Evolutionary conservation across 2,329 filamentous ascomycete species (phyloP), one percentile per base, ranked within the genome.

Genomic region (Tolypocladium sp.): DNA sequence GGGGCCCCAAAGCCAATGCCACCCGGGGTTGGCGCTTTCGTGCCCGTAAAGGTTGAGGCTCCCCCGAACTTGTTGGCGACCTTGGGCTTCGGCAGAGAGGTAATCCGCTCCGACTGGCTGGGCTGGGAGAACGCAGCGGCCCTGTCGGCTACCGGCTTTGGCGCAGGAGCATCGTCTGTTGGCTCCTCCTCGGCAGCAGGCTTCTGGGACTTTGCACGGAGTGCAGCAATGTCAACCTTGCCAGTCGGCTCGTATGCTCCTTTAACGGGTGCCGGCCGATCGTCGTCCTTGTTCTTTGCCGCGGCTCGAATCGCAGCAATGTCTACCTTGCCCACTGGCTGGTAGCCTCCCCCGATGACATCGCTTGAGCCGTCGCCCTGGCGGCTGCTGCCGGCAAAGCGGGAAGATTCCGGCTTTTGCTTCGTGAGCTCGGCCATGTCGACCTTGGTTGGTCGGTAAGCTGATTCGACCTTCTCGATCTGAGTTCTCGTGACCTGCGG

Each of bases 261-360:
- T 75, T 96, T 97, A 25, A 97, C 90, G 6, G 86, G 83, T 1
- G 88, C 84, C 4, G 94, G 94, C 58, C 92, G 82, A 65, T 96
- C 89, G 68, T 97, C 91, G 53, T 82, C 82, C 73, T 72, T 79
- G 67, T 79, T 87, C 78, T 80, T 87, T 69, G 76, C 92, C 78
- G 82, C 91, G 71, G 80, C 87, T 63, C 94, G 86, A 65, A 99
- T 89, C 42, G 91, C 92, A 30, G 89, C 89, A 74, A 99, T 97
- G 69, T 99, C 92, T n/a, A 99, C 90, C 77, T 97, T 97, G 59
- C 94, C 94, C 66, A 99, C 79, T 25, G 94, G 94, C 72, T 97
- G 91, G 74, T 99, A 99, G 20, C 83, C 88, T 52, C 94, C 94
- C 69, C 77, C 89, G 57, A 97, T 86, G 25, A 97, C 83, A 69